Evolutionary conservation across 805 yeast species (phyloP).

Genomic region (Pichia nakasei): DNA sequence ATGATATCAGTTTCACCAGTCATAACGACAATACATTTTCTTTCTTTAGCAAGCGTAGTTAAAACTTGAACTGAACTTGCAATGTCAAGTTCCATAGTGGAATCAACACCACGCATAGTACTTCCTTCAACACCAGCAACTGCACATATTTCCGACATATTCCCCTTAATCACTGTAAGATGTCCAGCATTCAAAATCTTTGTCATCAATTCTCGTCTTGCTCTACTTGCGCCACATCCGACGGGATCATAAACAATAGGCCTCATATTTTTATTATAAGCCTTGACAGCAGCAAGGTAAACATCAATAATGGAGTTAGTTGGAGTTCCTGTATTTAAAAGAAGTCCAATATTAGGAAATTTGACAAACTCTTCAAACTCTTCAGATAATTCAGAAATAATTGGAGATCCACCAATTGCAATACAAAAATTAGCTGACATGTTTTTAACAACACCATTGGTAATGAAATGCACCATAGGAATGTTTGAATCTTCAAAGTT

Average conservation of each 20-base stretch:
- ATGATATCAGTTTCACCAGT: conserved; percentile 55
- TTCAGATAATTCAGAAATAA: conserved; percentile 67
- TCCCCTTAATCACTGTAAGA: conserved; percentile 70
- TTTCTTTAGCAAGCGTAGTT: conserved; percentile 38
- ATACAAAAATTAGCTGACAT: conserved; percentile 81
- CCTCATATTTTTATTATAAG: conserved; percentile 45
- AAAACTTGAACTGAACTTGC: conserved; percentile 34
- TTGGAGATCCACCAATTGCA: conserved; percentile 80
- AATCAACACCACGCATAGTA: conserved; percentile 70
- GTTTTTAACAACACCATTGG: conserved; percentile 82
- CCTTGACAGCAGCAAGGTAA: conserved; percentile 42
- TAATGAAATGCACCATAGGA: conserved; percentile 80
- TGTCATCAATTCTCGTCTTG: conserved; percentile 42
- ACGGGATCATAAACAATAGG: conserved; percentile 85
- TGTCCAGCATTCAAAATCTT: conserved; percentile 48
- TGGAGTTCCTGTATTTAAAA: conserved; percentile 73
- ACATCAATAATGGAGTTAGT: conserved; percentile 34
- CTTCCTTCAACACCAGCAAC: conserved; percentile 39
- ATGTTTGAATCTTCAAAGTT: neutral
- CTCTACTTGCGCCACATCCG: conserved; percentile 76
- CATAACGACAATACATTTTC: conserved; percentile 55
- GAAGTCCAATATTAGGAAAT: conserved; percentile 44
- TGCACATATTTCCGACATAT: conserved; percentile 67
- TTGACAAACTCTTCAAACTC: conserved; percentile 63
- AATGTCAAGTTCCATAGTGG: conserved; percentile 16